Evolutionary conservation across 148 eudicot species (phyloP), one percentile per base, ranked within the genome.

Genomic region (Silene uniflora): DNA sequence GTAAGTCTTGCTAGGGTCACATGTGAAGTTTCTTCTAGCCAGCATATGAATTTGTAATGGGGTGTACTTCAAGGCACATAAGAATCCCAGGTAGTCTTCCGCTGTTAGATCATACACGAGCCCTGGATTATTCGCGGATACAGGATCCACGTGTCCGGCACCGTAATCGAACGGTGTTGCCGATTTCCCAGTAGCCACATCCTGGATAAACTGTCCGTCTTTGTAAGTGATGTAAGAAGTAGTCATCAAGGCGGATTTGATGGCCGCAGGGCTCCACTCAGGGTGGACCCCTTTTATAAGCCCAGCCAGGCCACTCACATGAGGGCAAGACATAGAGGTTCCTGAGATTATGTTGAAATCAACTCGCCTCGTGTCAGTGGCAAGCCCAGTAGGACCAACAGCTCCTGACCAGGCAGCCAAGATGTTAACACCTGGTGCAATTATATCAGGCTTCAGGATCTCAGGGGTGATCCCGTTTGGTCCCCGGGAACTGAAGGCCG

Each of bases 401-500:
- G 83, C 76, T 0, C 84, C 87, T 0, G 91, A 61, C 93, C 93
- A 89, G 0, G 82, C 93, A 0, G 93, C 93, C 16, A 89, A n/a
- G 78, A 89, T 88, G 71, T 88, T 88, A 35, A 89, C 89, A 42
- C 93, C 93, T 0, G 93, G 93, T 0, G 89, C 93, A 2, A 90
- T 80, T 62, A 89, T 73, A 42, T 89, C 93, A 1, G 93, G 93
- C 61, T 90, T 90, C 22, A 90, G 61, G 12, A 90, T 81, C 69
- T 82, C 84, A 0, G 88, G 85, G 6, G 89, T 90, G 76, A 88
- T 65, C 59, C 81, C 79, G 10, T 86, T 90, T 0, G 93, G 93
- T 0, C 93, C 89, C 1, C 91, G 81, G 3, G 91, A 90, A 73
- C 91, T 88, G 60, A 90, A 90, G 18, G 93, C 89, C 0, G 93